Base-by-base conservation (phyloP, 140 eudicot species). In the Flaveria floridana region DNA sequence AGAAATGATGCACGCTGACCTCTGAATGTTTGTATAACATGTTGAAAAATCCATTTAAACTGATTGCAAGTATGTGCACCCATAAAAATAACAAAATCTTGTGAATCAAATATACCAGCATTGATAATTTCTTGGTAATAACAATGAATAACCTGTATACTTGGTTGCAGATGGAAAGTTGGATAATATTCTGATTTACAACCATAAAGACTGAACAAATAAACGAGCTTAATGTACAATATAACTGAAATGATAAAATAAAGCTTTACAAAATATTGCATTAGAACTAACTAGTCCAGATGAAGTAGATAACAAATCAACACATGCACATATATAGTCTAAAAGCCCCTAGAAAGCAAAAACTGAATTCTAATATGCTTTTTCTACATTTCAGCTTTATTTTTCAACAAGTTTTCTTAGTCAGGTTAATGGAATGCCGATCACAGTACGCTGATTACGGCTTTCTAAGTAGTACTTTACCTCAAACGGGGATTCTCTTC, bases 401-500 rank as follows among this genome's bases (percentile, higher is more conserved):
- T 34, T 34, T 34, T 34, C 8, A 34, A 34, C 41, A 34, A 5
- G 13, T 19, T 18, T 18, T 56, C 28, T 19, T 18, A 41, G 44
- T 62, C 12, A 26, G 68, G 42, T 61, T 20, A 19, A 57, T 10
- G 34, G 15, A 20, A 57, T 57, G 42, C 39, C 10, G 0, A 59
- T 12, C 42, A 61, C 42, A 12, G 4, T 53, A 53, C 23, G 1
- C 59, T n/a, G 59, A n/a, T 53, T 16, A 53, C 16, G 9, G 55
- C 64, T 16, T 56, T 21, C 30, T 30, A 46, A 26, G 64, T 20
- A 7, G 42, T 18, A 26, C 26, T 14, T 25, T 6, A 70, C 62
- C 59, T 63, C 46, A 80, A 70, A 85, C 88, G 41, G 87, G 79
- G 67, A 84, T 78, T 84, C 34, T 71, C 84, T 95, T 92, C 56